phyloP scores from a whole-genome alignment of 2,329 filamentous ascomycete species.

The Sporothrix globosa region DNA sequence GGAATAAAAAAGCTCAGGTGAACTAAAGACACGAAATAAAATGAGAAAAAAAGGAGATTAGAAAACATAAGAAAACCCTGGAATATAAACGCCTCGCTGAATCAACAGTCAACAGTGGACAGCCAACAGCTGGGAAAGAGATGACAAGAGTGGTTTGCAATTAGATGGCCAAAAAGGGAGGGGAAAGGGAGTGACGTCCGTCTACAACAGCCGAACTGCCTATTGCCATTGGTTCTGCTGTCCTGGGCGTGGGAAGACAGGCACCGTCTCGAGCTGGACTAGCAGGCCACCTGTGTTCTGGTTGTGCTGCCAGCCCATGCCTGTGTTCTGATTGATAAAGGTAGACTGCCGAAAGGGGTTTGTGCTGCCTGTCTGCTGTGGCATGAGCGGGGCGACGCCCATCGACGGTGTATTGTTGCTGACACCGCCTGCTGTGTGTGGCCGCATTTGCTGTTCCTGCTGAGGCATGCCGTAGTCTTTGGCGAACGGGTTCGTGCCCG shows the following conservation, averaged over 20 bases:
- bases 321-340: conserved; percentile 87
- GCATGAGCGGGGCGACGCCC: conserved; percentile 56
- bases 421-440: conserved; percentile 64
- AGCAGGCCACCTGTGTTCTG: conserved; percentile 79
- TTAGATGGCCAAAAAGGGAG: not conserved
- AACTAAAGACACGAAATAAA: conserved; percentile 6
- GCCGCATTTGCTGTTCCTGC: conserved; percentile 37
- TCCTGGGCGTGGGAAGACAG: conserved; percentile 81
- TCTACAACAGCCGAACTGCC: not conserved
- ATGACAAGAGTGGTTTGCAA: not conserved
- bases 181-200: no score
- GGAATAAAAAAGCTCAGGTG: not conserved
- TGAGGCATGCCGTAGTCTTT: conserved; percentile 47
- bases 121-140: conserved; percentile 23
- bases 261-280: conserved; percentile 76
- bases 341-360: conserved; percentile 93
- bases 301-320: conserved; percentile 83
- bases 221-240: conserved; percentile 65
- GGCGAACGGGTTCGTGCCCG: conserved; percentile 64
- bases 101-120: conserved; percentile 26
- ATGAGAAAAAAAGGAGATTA: not conserved
- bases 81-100: conserved; percentile 34
- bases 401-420: conserved; percentile 59
- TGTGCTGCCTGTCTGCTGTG: conserved; percentile 83
- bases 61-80: conserved; percentile 3